These are phyloP conservation scores for Casuarina glauca DNA, from an alignment of 306 rosid species.

Conservation along the genomic window DNA sequence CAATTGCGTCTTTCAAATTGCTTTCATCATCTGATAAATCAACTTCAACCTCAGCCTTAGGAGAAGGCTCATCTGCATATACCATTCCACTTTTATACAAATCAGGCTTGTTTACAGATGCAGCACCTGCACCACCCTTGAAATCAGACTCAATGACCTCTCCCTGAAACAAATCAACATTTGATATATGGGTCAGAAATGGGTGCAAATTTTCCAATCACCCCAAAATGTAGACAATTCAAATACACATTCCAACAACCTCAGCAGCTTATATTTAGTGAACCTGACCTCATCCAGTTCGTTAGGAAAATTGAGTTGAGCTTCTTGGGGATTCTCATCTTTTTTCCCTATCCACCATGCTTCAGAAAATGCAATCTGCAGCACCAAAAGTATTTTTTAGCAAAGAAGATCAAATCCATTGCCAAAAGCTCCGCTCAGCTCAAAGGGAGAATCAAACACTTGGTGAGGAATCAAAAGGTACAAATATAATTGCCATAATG, in stretches of 20 bases:
- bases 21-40: slow-evolving; percentile 52
- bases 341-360: slow-evolving; percentile 95
- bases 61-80: slow-evolving; percentile 43
- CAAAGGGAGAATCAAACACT: slow-evolving; percentile 18
- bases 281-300: slow-evolving; percentile 58
- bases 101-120: slow-evolving; percentile 45
- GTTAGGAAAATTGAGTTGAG: slow-evolving; percentile 71
- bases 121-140: slow-evolving; percentile 73
- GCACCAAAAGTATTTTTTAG: slow-evolving; percentile 23
- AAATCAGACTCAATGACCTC: slow-evolving; percentile 57
- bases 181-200: slow-evolving; percentile 14
- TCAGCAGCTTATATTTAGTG: slow-evolving; percentile 4
- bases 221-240: slow-evolving; percentile 14
- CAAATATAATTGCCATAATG: slow-evolving; percentile 10
- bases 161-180: slow-evolving; percentile 52
- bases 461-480: slow-evolving; percentile 12
- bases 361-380: slow-evolving; percentile 81
- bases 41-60: slow-evolving; percentile 42
- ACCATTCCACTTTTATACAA: slow-evolving; percentile 40
- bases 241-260: slow-evolving; percentile 22
- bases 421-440: slow-evolving; percentile 6
- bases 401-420: slow-evolving; percentile 14
- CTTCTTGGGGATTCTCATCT: slow-evolving; percentile 83
- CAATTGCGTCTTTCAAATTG: slow-evolving; percentile 38
- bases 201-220: slow-evolving; percentile 13